phyloP scores from a whole-genome alignment of 345 rosid genomes.

The Gynandropsis gynandra region DNA sequence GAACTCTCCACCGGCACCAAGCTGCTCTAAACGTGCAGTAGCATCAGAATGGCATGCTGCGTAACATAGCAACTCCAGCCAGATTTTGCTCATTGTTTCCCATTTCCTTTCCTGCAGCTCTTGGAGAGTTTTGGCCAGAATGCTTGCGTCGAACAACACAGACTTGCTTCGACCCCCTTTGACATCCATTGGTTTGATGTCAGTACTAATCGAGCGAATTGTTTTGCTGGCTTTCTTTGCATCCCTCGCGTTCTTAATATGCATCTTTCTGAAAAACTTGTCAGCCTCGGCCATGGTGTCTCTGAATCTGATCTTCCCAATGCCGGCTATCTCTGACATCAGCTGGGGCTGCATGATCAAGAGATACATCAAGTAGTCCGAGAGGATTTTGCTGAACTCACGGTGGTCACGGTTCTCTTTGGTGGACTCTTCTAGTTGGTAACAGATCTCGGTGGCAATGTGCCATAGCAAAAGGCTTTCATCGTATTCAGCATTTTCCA shows the following conservation, averaged over 20 bases:
- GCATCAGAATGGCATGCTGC: slow-evolving; percentile 43
- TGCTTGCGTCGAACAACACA: slow-evolving; percentile 40
- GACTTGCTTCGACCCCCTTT: slow-evolving; percentile 50
- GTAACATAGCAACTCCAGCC: slow-evolving; percentile 44
- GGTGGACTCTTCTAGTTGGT: not conserved
- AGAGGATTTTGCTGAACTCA: slow-evolving; percentile 32
- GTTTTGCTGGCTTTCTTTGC: slow-evolving; percentile 5
- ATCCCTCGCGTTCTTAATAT: not conserved
- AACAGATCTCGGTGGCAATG: slow-evolving; percentile 44
- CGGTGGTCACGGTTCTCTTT: not conserved
- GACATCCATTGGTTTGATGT: slow-evolving; percentile 26
- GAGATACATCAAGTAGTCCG: slow-evolving; percentile 49
- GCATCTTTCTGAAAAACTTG: slow-evolving; percentile 23
- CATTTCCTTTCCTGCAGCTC: slow-evolving; percentile 26
- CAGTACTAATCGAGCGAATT: slow-evolving; percentile 22
- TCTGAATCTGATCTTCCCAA: slow-evolving; percentile 35
- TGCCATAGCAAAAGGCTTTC: slow-evolving; percentile 38
- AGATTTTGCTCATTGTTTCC: slow-evolving; percentile 34
- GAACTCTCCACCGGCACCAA: slow-evolving; percentile 52
- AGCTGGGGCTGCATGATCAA: slow-evolving; percentile 35
- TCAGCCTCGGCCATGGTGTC: slow-evolving; percentile 38
- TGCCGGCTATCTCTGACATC: slow-evolving; percentile 42
- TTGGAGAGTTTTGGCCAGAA: slow-evolving; percentile 35
- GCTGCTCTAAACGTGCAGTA: slow-evolving; percentile 38
- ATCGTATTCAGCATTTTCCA: slow-evolving; percentile 24